These are phyloP conservation scores for Akanthomyces muscarius DNA, from an alignment of 2,329 filamentous ascomycete genomes.

Conservation along the genomic window DNA sequence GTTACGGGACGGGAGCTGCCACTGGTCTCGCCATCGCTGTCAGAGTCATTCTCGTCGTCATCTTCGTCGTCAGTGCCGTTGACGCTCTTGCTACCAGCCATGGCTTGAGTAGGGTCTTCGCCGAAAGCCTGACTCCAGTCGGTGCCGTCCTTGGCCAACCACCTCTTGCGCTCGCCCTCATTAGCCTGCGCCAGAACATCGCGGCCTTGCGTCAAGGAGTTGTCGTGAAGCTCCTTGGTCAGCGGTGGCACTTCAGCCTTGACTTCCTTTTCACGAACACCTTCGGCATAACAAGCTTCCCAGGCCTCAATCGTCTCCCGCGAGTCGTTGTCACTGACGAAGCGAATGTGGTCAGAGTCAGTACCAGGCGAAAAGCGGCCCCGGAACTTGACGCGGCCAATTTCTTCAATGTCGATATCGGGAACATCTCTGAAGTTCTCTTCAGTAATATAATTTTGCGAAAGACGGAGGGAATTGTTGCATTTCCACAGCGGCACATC, in stretches of 20 bases:
- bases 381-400: constrained; percentile 77
- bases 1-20: constrained; percentile 60
- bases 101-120: constrained; percentile 58
- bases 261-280: constrained; percentile 70
- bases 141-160: constrained; percentile 73
- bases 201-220: constrained; percentile 72
- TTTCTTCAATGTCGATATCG: constrained; percentile 71
- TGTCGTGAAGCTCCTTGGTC: constrained; percentile 73
- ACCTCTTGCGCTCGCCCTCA: constrained; percentile 69
- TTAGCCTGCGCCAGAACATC: constrained; percentile 73
- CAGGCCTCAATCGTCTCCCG: constrained; percentile 93
- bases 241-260: constrained; percentile 67
- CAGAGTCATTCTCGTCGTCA: constrained; percentile 31
- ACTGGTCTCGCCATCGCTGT: constrained; percentile 31
- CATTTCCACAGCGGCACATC: constrained; percentile 91
- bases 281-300: constrained; percentile 87
- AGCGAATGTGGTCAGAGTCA: constrained; percentile 77
- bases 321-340: constrained; percentile 81
- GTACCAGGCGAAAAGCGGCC: constrained; percentile 86
- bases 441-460: constrained; percentile 89
- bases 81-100: constrained; percentile 33
- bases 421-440: constrained; percentile 66
- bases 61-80: constrained; percentile 36
- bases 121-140: constrained; percentile 89
- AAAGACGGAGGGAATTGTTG: constrained; percentile 67